These are phyloP conservation scores for Capronia epimyces DNA, from an alignment of 2,329 filamentous ascomycete genomes.

Conservation along the genomic window DNA sequence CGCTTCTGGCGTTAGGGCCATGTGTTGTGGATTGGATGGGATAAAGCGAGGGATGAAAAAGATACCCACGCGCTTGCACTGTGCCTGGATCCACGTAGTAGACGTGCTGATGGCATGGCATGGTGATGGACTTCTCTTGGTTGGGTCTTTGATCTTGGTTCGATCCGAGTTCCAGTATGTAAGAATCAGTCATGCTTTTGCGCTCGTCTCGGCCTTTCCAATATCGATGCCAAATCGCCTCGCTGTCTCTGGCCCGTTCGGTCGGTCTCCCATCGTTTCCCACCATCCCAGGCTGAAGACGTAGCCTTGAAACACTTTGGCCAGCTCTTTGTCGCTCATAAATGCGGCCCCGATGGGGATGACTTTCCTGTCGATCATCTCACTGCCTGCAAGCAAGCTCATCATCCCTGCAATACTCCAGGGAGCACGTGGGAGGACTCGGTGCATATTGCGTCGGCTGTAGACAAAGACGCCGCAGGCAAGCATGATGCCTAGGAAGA, in stretches of 20 bases:
- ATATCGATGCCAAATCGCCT: conserved; percentile 22
- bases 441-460: conserved; percentile 7
- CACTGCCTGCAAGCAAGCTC: conserved; percentile 21
- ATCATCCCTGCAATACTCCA: conserved; percentile 20
- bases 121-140: too few relatives aligned
- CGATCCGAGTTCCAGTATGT: too few relatives aligned
- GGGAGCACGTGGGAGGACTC: conserved; percentile 16
- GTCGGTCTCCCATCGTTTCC: neutral
- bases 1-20: too few relatives aligned
- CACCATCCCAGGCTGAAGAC: conserved; percentile 23
- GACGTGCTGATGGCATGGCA: too few relatives aligned
- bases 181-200: conserved; percentile 6
- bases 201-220: conserved; percentile 13
- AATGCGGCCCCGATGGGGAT: conserved; percentile 14
- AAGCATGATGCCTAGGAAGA: conserved; percentile 12
- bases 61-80: too few relatives aligned
- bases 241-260: neutral
- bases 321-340: conserved; percentile 1
- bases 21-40: too few relatives aligned
- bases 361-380: conserved; percentile 10
- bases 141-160: too few relatives aligned
- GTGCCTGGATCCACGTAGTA: too few relatives aligned
- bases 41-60: too few relatives aligned
- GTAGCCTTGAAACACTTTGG: conserved; percentile 12
- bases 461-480: conserved; percentile 7